Percentiles rank a stretch among this genome's conserved stretches.
Evolutionary conservation across 2,329 filamentous ascomycete species (phyloP).

Genomic region (Fusarium armeniacum): DNA sequence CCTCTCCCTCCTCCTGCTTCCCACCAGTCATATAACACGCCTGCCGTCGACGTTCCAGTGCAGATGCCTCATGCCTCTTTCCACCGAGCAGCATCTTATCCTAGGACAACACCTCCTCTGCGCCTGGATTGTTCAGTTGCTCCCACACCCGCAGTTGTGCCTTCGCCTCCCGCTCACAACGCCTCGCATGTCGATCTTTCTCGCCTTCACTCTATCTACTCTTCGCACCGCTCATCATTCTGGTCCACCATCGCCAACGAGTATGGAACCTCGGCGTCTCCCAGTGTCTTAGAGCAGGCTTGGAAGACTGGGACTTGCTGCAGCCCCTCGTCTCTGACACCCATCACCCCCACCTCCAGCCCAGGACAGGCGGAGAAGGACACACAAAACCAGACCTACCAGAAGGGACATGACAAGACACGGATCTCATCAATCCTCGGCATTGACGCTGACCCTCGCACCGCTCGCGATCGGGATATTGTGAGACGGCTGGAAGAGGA

Average conservation of each 20-base stretch:
- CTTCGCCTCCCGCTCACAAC: constrained; percentile 52
- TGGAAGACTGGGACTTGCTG: constrained; percentile 68
- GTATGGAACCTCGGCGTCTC: constrained; percentile 75
- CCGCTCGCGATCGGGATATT: constrained; percentile 69
- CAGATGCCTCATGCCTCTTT: constrained; percentile 59
- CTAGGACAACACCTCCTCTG: constrained; percentile 61
- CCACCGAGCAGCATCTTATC: constrained; percentile 52
- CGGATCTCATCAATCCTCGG: constrained; percentile 74
- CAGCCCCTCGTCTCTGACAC: constrained; percentile 58
- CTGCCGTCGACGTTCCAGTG: constrained; percentile 62
- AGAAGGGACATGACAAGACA: constrained; percentile 66
- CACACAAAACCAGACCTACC: constrained; percentile 51
- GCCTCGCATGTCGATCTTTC: constrained; percentile 70
- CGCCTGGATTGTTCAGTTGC: constrained; percentile 71
- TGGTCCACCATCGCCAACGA: constrained; percentile 80
- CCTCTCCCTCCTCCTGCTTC: constrained; percentile 57
- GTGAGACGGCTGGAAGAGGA: constrained; percentile 69
- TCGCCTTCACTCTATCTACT: constrained; percentile 78
- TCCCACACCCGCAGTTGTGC: constrained; percentile 57
- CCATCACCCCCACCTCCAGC: constrained; percentile 68
- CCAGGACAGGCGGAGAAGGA: constrained; percentile 63
- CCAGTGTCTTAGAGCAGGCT: constrained; percentile 76
- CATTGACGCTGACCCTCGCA: constrained; percentile 70
- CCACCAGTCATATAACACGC: constrained; percentile 58
- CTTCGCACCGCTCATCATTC: constrained; percentile 77